These are phyloP conservation scores for Phaeolepiota aurea DNA, from an alignment of 768 basidiomycete genomes.

Conservation along the genomic window DNA sequence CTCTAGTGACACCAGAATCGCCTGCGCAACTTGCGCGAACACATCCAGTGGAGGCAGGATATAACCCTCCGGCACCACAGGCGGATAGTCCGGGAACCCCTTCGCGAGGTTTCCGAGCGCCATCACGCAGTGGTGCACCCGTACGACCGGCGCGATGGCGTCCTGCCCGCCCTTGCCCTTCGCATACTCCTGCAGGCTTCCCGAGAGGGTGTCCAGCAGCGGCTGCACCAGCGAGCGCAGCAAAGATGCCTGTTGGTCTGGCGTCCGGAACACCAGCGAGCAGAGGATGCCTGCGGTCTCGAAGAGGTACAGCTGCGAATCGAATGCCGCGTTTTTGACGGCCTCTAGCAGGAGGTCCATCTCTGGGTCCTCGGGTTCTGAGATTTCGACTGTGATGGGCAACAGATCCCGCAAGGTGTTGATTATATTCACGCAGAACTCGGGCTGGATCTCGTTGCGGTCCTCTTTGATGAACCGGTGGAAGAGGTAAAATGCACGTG, in stretches of 20 bases:
- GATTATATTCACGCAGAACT: constrained; percentile 65
- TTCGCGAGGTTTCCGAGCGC: constrained; percentile 92
- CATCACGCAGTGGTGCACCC: constrained; percentile 89
- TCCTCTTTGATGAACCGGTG: constrained; percentile 84
- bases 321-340: constrained; percentile 68
- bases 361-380: constrained; percentile 69
- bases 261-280: constrained; percentile 59
- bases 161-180: constrained; percentile 59
- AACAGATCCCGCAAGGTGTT: constrained; percentile 73
- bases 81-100: constrained; percentile 91
- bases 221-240: constrained; percentile 78
- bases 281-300: constrained; percentile 85
- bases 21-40: constrained; percentile 81
- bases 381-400: constrained; percentile 64
- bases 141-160: constrained; percentile 65
- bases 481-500: constrained; percentile 88
- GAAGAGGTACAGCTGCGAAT: constrained; percentile 90
- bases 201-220: constrained; percentile 63
- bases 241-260: constrained; percentile 60
- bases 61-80: constrained; percentile 55
- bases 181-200: constrained; percentile 44
- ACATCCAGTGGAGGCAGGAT: constrained; percentile 66
- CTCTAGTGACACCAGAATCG: constrained; percentile 79
- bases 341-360: constrained; percentile 73
- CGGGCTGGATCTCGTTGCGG: constrained; percentile 65